Conservation (phyloP, 176 grass and related monocot genomes). For the Coix lacrymajobi region DNA sequence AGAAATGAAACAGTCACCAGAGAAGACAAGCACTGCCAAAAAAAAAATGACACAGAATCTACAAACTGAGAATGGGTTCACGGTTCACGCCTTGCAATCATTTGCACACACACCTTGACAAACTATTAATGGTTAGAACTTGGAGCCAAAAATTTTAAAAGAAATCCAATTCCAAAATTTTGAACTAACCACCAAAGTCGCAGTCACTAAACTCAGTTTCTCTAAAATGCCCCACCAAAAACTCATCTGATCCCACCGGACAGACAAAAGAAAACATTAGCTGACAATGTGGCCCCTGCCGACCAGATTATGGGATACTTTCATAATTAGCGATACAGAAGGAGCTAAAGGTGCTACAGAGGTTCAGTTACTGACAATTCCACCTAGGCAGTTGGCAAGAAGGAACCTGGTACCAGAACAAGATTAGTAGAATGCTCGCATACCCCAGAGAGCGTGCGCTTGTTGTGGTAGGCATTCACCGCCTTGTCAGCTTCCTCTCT, state of each 20-base stretch:
- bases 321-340: background rate
- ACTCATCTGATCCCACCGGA: constrained; percentile 7
- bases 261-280: background rate
- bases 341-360: constrained; percentile 5
- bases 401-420: background rate
- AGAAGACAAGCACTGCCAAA: background rate
- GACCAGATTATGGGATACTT: background rate
- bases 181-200: background rate
- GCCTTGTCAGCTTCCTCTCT: constrained; percentile 94
- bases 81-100: background rate
- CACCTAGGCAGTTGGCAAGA: constrained; percentile 1
- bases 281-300: constrained; percentile 9
- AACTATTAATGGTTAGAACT: background rate
- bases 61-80: constrained; percentile 7
- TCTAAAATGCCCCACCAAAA: background rate
- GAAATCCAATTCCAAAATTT: background rate
- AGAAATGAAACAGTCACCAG: background rate
- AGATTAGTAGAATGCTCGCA: constrained; percentile 25
- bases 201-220: constrained; percentile 10
- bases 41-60: constrained; percentile 9
- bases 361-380: background rate
- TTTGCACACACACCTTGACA: background rate
- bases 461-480: constrained; percentile 82
- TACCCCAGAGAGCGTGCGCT: constrained; percentile 90
- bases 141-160: background rate